Evolutionary conservation across 495 filamentous ascomycete genomes (phyloP).

Genomic region (Chaetomidium leptoderma): DNA sequence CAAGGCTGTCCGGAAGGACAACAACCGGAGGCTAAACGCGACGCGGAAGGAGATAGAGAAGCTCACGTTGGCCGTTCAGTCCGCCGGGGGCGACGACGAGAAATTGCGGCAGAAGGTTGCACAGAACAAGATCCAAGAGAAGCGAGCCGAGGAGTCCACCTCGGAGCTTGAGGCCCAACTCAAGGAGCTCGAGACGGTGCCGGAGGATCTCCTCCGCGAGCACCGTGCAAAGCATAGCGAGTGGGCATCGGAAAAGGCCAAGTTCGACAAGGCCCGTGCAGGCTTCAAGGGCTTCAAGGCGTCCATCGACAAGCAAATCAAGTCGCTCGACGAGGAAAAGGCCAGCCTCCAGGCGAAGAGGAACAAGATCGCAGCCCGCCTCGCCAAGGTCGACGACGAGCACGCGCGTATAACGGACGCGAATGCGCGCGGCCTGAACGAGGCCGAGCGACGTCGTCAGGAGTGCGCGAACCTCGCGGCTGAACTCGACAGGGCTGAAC

Average conservation of each 20-base stretch:
- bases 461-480: slow-evolving; percentile 62
- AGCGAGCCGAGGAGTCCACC: slow-evolving; percentile 72
- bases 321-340: slow-evolving; percentile 62
- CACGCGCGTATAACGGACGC: slow-evolving; percentile 72
- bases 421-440: slow-evolving; percentile 69
- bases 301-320: slow-evolving; percentile 59
- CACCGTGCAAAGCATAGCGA: slow-evolving; percentile 56
- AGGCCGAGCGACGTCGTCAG: slow-evolving; percentile 65
- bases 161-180: slow-evolving; percentile 58
- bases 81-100: slow-evolving; percentile 76
- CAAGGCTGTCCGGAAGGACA: slow-evolving; percentile 73
- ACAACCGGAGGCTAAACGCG: slow-evolving; percentile 63
- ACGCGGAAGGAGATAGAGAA: slow-evolving; percentile 78
- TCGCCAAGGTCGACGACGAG: slow-evolving; percentile 71
- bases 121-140: slow-evolving; percentile 71
- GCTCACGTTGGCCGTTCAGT: slow-evolving; percentile 59
- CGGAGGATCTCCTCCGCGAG: slow-evolving; percentile 59
- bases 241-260: slow-evolving; percentile 61
- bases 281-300: slow-evolving; percentile 59
- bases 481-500: slow-evolving; percentile 58
- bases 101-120: slow-evolving; percentile 72
- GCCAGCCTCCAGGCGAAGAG: slow-evolving; percentile 63
- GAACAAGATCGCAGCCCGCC: slow-evolving; percentile 71
- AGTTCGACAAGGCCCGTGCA: slow-evolving; percentile 56
- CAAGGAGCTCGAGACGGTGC: slow-evolving; percentile 61